These are phyloP conservation scores for Ophiostoma sp. DNA, from an alignment of 2,329 filamentous ascomycete species.

Conservation along the genomic window DNA sequence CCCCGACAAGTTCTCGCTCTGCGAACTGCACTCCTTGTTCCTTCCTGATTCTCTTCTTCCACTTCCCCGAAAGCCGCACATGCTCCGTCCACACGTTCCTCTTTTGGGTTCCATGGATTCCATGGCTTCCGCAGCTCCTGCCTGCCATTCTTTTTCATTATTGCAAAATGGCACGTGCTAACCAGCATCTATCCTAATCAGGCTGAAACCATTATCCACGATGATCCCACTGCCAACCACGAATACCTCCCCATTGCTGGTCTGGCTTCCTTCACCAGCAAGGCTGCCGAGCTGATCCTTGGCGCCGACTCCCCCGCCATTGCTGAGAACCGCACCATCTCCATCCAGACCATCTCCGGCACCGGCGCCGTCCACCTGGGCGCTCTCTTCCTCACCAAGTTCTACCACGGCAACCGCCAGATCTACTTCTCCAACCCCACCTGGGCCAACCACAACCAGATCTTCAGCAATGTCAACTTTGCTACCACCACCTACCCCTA, in stretches of 20 bases:
- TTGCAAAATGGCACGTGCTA: neutral
- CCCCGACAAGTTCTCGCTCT: conserved; percentile 17
- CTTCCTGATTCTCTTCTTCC: neutral
- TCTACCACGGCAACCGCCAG: conserved; percentile 70
- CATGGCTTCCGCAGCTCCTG: neutral
- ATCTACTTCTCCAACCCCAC: conserved; percentile 93
- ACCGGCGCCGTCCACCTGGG: conserved; percentile 93
- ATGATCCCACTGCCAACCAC: conserved; percentile 88
- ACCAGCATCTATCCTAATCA: conserved; percentile 35
- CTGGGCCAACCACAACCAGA: conserved; percentile 98
- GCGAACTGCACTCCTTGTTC: neutral
- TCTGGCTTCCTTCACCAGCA: conserved; percentile 75
- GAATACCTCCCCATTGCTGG: conserved; percentile 97
- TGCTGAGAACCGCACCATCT: conserved; percentile 71
- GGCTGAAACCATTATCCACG: conserved; percentile 85
- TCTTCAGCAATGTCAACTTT: conserved; percentile 86
- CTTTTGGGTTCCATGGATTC: neutral
- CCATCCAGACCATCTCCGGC: conserved; percentile 92
- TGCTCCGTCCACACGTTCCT: neutral
- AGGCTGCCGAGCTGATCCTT: conserved; percentile 85
- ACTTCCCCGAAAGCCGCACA: conserved; percentile 10
- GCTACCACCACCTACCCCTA: conserved; percentile 82
- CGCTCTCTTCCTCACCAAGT: conserved; percentile 86
- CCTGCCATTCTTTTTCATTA: neutral
- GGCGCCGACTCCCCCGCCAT: conserved; percentile 76